A percentile compares a stretch with the other conserved stretches of the same genome.
These are phyloP conservation scores for Malassezia obtusa DNA, from an alignment of 1,284 basidiomycete genomes.

Conservation along the genomic window DNA sequence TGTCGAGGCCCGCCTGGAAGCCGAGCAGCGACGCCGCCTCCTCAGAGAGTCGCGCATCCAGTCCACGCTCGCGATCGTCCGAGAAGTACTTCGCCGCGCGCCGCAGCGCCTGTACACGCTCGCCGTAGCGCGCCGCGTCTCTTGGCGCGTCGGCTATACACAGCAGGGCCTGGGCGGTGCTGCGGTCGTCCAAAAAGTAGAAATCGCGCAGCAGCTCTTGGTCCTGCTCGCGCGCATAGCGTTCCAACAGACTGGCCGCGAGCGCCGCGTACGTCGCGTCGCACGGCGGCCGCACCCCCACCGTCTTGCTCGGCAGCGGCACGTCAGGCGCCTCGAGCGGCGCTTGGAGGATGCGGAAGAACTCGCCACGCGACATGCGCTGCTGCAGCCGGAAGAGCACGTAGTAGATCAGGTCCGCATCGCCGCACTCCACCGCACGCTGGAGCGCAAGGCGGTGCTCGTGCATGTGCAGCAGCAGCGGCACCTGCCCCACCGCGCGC, in stretches of 20 bases:
- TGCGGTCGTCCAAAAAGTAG: conserved; percentile 93
- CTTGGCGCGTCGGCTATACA: conserved; percentile 60
- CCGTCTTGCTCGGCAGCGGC: background rate
- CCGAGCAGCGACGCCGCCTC: conserved; percentile 68
- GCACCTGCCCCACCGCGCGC: conserved; percentile 82
- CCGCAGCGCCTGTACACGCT: conserved; percentile 56
- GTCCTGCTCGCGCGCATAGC: conserved; percentile 53
- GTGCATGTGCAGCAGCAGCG: conserved; percentile 82
- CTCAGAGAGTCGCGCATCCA: conserved; percentile 65
- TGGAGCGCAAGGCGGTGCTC: conserved; percentile 77
- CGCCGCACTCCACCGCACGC: conserved; percentile 87
- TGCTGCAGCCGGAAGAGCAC: conserved; percentile 53
- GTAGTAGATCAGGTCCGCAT: conserved; percentile 64
- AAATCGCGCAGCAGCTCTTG: conserved; percentile 85
- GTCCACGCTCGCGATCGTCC: conserved; percentile 50
- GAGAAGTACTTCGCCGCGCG: conserved; percentile 82
- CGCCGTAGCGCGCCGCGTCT: conserved; percentile 12
- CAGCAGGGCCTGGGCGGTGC: conserved; percentile 78
- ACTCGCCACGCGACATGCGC: conserved; percentile 73
- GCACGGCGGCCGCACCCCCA: conserved; percentile 19
- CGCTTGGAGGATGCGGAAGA: conserved; percentile 80
- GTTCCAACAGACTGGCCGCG: conserved; percentile 35
- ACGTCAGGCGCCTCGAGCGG: conserved; percentile 2
- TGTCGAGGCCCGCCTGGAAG: conserved; percentile 74
- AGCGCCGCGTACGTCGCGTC: conserved; percentile 24